phyloP scores from a whole-genome alignment of 768 basidiomycete species.

The Favolaschia claudopus region DNA sequence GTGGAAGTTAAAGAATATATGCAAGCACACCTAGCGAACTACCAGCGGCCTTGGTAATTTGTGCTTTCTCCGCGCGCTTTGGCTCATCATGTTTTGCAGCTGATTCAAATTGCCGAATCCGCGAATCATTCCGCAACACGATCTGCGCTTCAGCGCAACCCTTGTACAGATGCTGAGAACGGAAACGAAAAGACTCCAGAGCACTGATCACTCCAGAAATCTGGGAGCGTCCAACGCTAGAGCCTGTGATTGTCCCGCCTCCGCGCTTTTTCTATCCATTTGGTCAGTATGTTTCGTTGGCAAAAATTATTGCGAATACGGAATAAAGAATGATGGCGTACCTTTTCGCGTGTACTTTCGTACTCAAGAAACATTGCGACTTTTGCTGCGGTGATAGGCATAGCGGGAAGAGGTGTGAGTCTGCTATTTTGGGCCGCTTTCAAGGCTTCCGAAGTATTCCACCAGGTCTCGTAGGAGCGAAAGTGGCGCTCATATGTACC shows the following conservation, averaged over 20 bases:
- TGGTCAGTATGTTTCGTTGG: background rate
- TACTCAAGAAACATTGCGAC: conserved; percentile 1
- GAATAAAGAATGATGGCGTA: background rate
- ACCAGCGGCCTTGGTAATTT: background rate
- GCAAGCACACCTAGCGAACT: background rate
- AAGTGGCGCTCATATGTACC: no score
- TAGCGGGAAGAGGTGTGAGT: no score
- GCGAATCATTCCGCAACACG: background rate
- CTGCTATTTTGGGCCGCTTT: no score
- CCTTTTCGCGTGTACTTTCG: conserved; percentile 1
- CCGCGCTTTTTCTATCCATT: no score
- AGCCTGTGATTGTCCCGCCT: no score
- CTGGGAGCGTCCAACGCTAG: no score
- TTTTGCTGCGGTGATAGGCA: background rate
- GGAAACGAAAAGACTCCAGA: background rate
- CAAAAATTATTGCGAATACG: background rate
- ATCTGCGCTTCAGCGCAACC: background rate
- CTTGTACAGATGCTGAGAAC: background rate
- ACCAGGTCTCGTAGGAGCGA: no score
- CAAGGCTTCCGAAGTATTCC: no score
- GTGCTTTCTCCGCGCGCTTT: background rate
- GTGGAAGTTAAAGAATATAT: background rate
- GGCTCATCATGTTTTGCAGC: background rate
- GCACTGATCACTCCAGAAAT: no score
- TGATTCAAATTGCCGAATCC: background rate